These are phyloP conservation scores for Arabidopsis hybrid DNA, from an alignment of 441 rosid species.

Conservation along the genomic window DNA sequence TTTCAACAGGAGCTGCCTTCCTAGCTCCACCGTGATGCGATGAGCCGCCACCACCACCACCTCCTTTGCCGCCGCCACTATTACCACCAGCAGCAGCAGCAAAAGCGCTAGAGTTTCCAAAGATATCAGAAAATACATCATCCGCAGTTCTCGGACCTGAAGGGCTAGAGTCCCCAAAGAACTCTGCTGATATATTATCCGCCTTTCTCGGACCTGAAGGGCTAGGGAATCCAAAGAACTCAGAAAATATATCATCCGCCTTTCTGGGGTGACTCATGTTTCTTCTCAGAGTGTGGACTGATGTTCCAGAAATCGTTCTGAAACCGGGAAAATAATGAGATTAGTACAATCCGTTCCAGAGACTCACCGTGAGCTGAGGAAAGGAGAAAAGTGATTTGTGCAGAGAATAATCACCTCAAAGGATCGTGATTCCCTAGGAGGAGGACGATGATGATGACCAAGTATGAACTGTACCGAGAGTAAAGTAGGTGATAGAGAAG, in stretches of 20 bases:
- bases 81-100: too few species aligned
- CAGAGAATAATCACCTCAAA: neutral
- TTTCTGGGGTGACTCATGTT: slow-evolving; percentile 49
- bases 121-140: too few species aligned
- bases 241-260: slow-evolving; percentile 70
- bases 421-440: too few species aligned
- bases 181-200: slow-evolving; percentile 60
- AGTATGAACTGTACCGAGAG: neutral
- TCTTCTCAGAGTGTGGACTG: slow-evolving; percentile 37
- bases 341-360: neutral
- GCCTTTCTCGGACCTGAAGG: slow-evolving; percentile 58
- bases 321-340: neutral
- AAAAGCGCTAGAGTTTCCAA: too few species aligned
- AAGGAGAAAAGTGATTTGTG: neutral
- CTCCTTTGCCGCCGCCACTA: too few species aligned
- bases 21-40: slow-evolving; percentile 56
- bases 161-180: slow-evolving; percentile 68
- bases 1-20: slow-evolving; percentile 74
- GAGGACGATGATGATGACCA: neutral
- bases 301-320: slow-evolving; percentile 31
- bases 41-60: slow-evolving; percentile 44
- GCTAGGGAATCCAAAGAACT: slow-evolving; percentile 64
- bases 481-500: neutral
- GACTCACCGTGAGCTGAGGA: neutral
- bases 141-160: neutral